phyloP scores from a whole-genome alignment of 768 basidiomycete genomes.

The Boletus sp. region DNA sequence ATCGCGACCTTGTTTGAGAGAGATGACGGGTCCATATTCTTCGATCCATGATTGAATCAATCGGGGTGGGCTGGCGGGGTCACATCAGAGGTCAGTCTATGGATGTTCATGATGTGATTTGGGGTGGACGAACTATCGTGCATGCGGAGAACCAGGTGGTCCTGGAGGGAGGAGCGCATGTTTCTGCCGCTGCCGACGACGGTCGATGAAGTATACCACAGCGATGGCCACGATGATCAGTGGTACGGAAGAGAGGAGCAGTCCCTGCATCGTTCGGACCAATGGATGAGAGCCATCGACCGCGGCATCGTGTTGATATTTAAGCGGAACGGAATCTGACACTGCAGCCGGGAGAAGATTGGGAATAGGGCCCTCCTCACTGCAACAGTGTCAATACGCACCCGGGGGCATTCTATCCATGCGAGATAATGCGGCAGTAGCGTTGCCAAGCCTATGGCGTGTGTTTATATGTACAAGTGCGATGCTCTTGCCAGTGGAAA shows the following conservation, averaged over 20 bases:
- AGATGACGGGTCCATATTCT: slow-evolving; percentile 27
- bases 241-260: background rate
- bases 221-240: background rate
- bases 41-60: slow-evolving; percentile 26
- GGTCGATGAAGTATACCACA: slow-evolving; percentile 6
- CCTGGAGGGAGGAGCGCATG: slow-evolving; percentile 20
- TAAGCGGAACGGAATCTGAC: background rate
- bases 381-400: too few species aligned
- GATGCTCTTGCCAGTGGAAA: too few species aligned
- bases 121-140: slow-evolving; percentile 12
- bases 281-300: background rate
- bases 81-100: background rate
- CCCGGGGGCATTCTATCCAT: too few species aligned
- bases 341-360: too few species aligned
- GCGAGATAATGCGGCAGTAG: too few species aligned
- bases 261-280: background rate
- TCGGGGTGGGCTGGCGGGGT: slow-evolving; percentile 12
- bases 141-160: slow-evolving; percentile 20
- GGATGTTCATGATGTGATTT: background rate
- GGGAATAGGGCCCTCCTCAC: too few species aligned
- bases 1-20: slow-evolving; percentile 23
- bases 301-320: background rate
- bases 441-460: too few species aligned
- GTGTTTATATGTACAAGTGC: too few species aligned
- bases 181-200: slow-evolving; percentile 1